Conservation (phyloP, 192 early-diverging fungal species). For the Coemansia sp. region DNA sequence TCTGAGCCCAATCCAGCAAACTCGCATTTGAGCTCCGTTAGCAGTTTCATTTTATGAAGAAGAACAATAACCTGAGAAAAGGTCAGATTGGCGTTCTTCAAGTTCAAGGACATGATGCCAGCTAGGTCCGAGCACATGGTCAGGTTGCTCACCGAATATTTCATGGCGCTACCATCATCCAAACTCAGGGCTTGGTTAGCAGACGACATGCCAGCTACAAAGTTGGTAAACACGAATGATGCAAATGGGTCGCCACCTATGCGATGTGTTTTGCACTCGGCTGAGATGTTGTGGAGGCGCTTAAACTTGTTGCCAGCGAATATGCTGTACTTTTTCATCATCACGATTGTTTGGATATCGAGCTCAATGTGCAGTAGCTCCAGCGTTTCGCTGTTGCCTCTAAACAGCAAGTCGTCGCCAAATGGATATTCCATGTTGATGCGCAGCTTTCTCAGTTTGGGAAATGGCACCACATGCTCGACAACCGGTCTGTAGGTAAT, state of each 20-base stretch:
- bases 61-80: neutral
- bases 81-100: constrained; percentile 4
- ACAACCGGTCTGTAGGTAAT: neutral
- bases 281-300: neutral
- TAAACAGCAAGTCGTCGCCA: constrained; percentile 7
- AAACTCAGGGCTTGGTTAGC: constrained; percentile 1
- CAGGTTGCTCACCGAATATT: neutral
- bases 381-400: constrained; percentile 7
- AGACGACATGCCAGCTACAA: constrained; percentile 1
- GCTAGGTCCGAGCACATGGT: constrained; percentile 5
- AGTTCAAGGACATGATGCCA: neutral
- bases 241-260: neutral
- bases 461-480: neutral
- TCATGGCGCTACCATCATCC: constrained; percentile 1
- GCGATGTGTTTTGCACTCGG: neutral
- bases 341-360: neutral
- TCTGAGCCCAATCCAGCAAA: constrained; percentile 1
- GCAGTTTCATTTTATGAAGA: neutral
- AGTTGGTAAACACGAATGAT: neutral
- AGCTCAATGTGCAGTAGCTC: neutral
- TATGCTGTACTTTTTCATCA: neutral
- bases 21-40: constrained; percentile 4
- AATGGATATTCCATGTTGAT: constrained; percentile 7
- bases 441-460: neutral
- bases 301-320: constrained; percentile 5